These are phyloP conservation scores for Dothideomycetidae sp. DNA, from an alignment of 2,329 filamentous ascomycete species.

Conservation along the genomic window DNA sequence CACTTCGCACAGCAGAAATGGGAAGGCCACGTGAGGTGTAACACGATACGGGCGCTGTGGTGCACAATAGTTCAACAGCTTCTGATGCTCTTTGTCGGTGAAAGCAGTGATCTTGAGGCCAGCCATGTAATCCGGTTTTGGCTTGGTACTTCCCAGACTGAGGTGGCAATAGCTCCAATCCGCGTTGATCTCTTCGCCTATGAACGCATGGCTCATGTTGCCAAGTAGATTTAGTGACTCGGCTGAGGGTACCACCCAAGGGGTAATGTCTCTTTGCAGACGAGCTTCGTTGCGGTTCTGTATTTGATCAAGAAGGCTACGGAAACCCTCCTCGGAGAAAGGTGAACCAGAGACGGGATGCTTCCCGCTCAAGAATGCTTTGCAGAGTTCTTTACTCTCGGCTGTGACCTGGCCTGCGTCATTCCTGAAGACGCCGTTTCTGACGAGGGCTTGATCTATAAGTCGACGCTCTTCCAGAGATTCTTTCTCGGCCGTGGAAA, in stretches of 20 bases:
- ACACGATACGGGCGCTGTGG: conserved; percentile 13
- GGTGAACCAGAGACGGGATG: no score
- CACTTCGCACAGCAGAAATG: conserved; percentile 16
- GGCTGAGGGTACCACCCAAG: conserved; percentile 5
- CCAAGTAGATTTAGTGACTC: conserved; percentile 2
- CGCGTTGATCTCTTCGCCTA: conserved; percentile 12
- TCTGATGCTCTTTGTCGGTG: conserved; percentile 11
- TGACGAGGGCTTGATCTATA: no score
- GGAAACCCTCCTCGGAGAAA: no score
- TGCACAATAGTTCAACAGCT: conserved; percentile 13
- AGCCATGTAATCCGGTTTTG: conserved; percentile 13
- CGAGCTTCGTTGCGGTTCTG: conserved; percentile 9
- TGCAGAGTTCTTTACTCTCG: no score
- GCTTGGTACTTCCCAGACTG: conserved; percentile 12
- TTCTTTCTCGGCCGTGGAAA: no score
- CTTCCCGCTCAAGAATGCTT: no score
- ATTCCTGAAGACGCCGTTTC: no score
- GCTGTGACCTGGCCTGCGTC: no score
- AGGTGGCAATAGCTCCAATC: conserved; percentile 13
- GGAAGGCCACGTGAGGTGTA: conserved; percentile 15
- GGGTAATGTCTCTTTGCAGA: conserved; percentile 2
- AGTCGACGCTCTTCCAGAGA: no score
- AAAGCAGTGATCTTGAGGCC: conserved; percentile 13
- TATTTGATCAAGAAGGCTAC: no score
- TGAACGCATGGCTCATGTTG: conserved; percentile 1